Evolutionary conservation across 2,329 filamentous ascomycete species (phyloP), one percentile per base, ranked within the genome.

Genomic region (Epichloe elymi): DNA sequence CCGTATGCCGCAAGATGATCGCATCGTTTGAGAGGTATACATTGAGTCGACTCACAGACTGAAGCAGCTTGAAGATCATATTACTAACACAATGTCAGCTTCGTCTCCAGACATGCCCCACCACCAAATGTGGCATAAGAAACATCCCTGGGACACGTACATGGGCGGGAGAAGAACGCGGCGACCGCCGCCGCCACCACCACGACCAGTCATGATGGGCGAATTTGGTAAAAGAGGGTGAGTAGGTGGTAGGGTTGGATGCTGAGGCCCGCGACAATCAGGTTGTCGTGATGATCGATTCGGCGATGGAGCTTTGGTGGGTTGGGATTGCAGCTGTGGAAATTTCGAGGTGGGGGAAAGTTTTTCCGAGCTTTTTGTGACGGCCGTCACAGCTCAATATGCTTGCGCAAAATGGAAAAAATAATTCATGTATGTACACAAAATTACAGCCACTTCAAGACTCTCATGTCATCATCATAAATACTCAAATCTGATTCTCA

Each of bases 1-100:
- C 14, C 11, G 5, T 14, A n/a, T 17, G 11, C 23, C 46, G 30
- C 17, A 8, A 30, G 10, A 26, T 19, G 15, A 40, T 40, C 11
- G 46, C 5, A 33, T 19, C 4, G 17, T 17, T 12, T 2, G 7
- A 23, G 39, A 37, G 14, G 5, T 11, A n/a, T 12, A n/a, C 1
- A 19, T 23, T 5, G 38, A 8, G 3, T 10, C 12, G 20, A 69
- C 68, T 68, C 54, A 70, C 68, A 44, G 70, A 72, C 62, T 83
- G 90, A 10, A 97, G 79, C 39, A 96, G 84, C 75, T 93, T 95
- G 80, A 73, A 73, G 55, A 73, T 72, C 58, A 71, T 69, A 61
- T 73, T 72, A 73, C 68, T 70, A 46, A 45, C n/a, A 35, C 11
- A 15, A 10, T 30, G 50, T 67, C 54, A 67, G 60, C 56, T 56